Evolutionary conservation across 1,139 yeast genomes (phyloP).

Genomic region (Kodamaea ohmeri): DNA sequence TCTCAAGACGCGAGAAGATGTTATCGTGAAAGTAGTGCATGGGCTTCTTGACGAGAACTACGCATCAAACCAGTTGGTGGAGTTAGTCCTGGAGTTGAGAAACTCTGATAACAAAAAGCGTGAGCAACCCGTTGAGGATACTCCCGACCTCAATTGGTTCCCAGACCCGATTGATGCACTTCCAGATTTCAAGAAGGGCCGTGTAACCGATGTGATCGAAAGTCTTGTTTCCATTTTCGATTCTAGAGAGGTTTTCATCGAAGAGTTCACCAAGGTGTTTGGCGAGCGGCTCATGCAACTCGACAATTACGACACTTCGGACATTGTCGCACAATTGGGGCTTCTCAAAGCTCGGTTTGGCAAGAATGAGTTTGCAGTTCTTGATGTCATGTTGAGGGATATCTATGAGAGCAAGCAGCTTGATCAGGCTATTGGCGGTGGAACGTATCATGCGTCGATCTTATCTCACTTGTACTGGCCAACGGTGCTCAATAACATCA

Average conservation of each 20-base stretch:
- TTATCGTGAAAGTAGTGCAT: slow-evolving; percentile 64
- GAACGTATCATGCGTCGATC: slow-evolving; percentile 27
- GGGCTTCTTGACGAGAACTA: slow-evolving; percentile 58
- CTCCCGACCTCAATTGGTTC: slow-evolving; percentile 59
- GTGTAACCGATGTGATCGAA: slow-evolving; percentile 65
- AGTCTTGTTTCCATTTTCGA: slow-evolving; percentile 76
- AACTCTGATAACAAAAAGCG: slow-evolving; percentile 7
- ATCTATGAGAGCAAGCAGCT: slow-evolving; percentile 50
- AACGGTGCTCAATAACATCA: slow-evolving; percentile 28
- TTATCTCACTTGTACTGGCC: slow-evolving; percentile 56
- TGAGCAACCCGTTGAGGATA: slow-evolving; percentile 19
- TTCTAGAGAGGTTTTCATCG: slow-evolving; percentile 67
- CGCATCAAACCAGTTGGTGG: slow-evolving; percentile 40
- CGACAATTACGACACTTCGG: slow-evolving; percentile 44
- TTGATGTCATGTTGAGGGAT: slow-evolving; percentile 87
- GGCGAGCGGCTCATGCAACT: slow-evolving; percentile 57
- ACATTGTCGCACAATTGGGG: slow-evolving; percentile 43
- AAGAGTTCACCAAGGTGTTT: slow-evolving; percentile 66
- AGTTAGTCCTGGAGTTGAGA: slow-evolving; percentile 54
- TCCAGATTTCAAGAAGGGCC: slow-evolving; percentile 73
- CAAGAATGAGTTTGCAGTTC: slow-evolving; percentile 57
- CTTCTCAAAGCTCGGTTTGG: slow-evolving; percentile 67
- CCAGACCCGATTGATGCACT: slow-evolving; percentile 96
- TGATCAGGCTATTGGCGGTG: slow-evolving; percentile 27
- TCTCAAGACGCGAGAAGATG: slow-evolving; percentile 70